Conservation (phyloP, 805 yeast genomes). For the Hanseniaspora jakobsenii region DNA sequence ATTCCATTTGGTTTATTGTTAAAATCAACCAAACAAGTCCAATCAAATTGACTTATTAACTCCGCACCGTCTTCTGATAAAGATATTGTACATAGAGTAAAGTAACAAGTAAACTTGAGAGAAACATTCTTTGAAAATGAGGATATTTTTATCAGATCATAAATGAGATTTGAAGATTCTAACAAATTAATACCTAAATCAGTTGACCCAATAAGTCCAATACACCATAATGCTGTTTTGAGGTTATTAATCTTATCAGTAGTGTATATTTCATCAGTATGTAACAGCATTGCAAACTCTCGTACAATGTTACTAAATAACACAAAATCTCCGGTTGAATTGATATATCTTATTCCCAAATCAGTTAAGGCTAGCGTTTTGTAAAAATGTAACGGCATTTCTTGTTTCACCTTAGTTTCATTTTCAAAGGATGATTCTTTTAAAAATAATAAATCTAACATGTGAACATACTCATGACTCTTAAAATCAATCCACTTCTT, state of each 20-base stretch:
- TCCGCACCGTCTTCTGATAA: slow-evolving; percentile 71
- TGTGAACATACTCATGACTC: slow-evolving; percentile 36
- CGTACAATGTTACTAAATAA: slow-evolving; percentile 30
- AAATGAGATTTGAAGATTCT: slow-evolving; percentile 41
- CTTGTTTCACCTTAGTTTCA: slow-evolving; percentile 15
- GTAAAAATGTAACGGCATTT: slow-evolving; percentile 57
- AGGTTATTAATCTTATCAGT: slow-evolving; percentile 35
- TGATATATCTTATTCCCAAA: slow-evolving; percentile 59
- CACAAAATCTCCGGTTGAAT: slow-evolving; percentile 37
- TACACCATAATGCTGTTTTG: slow-evolving; percentile 74
- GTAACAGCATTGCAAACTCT: slow-evolving; percentile 24
- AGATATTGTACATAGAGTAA: slow-evolving; percentile 61
- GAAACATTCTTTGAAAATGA: slow-evolving; percentile 41
- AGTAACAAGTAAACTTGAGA: slow-evolving; percentile 65
- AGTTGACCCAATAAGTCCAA: slow-evolving; percentile 71
- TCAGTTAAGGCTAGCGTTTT: slow-evolving; percentile 68
- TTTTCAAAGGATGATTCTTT: slow-evolving; percentile 7
- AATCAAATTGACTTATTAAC: slow-evolving; percentile 65
- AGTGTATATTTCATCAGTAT: slow-evolving; percentile 18
- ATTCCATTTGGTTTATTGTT: slow-evolving; percentile 35
- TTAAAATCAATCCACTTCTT: slow-evolving; percentile 48
- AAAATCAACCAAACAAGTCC: slow-evolving; percentile 45
- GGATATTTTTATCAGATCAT: slow-evolving; percentile 43
- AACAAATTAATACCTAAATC: slow-evolving; percentile 52
- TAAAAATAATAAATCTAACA: slow-evolving; percentile 30